phyloP scores from a whole-genome alignment of 345 rosid species.

The Psidium friedrichsthalianum region DNA sequence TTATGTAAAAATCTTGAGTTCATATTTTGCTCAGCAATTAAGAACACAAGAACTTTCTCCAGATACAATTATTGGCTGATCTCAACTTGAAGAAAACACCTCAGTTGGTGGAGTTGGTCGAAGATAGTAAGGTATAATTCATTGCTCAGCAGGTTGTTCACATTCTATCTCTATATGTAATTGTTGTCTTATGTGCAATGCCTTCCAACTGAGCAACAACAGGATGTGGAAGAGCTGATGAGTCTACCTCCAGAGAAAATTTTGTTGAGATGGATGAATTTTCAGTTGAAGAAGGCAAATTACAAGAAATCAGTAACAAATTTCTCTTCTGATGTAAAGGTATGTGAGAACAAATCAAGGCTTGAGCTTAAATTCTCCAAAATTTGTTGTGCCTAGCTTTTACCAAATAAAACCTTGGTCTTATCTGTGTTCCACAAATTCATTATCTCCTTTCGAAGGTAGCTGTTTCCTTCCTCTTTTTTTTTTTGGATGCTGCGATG shows the following conservation, averaged over 20 bases:
- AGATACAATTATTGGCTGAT: slow-evolving; percentile 97
- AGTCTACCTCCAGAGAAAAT: slow-evolving; percentile 98
- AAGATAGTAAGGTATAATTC: slow-evolving; percentile 60
- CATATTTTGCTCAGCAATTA: not conserved
- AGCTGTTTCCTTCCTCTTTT: not conserved
- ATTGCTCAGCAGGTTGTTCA: not conserved
- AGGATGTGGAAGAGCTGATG: slow-evolving; percentile 99
- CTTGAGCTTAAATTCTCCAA: not conserved
- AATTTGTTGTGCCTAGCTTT: not conserved
- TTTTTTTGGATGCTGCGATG: not conserved
- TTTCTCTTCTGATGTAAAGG: slow-evolving; percentile 97
- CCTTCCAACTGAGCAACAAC: slow-evolving; percentile 5
- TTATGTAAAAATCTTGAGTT: not conserved
- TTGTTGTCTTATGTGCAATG: not conserved
- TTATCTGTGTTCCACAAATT: not conserved
- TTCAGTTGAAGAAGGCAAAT: slow-evolving; percentile 69
- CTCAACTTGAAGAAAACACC: slow-evolving; percentile 98
- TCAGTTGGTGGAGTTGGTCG: slow-evolving; percentile 81
- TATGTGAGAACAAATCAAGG: slow-evolving; percentile 3
- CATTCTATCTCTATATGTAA: not conserved
- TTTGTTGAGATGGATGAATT: slow-evolving; percentile 95
- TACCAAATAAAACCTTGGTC: not conserved
- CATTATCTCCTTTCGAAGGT: not conserved
- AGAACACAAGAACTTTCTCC: not conserved
- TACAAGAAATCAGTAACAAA: slow-evolving; percentile 75